A percentile compares a stretch with the other conserved stretches of the same genome.
phyloP scores from a whole-genome alignment of 1,284 basidiomycete genomes.

The Fomes fomentarius region DNA sequence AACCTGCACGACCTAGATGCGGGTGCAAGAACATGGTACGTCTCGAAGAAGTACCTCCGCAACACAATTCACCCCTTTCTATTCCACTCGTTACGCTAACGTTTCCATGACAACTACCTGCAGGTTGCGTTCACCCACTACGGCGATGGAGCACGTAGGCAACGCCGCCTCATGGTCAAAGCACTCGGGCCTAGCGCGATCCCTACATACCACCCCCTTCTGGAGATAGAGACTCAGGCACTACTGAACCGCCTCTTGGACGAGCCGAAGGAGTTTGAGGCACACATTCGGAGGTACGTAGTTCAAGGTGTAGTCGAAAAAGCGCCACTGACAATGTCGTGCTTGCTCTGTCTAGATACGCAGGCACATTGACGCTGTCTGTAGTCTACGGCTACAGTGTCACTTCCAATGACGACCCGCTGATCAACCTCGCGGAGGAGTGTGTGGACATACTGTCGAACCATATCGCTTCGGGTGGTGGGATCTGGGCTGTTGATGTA shows the following conservation, averaged over 20 bases:
- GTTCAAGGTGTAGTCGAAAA: no score
- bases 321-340: no score
- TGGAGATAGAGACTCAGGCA: conserved; percentile 48
- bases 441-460: conserved; percentile 57
- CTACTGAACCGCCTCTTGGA: conserved; percentile 34
- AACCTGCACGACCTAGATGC: conserved; percentile 40
- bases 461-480: conserved; percentile 61
- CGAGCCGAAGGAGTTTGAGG: conserved; percentile 33
- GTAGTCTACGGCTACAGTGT: conserved; percentile 68
- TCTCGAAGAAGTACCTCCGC: no score
- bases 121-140: conserved; percentile 73
- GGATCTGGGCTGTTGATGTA: conserved; percentile 71
- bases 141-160: conserved; percentile 61
- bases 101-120: no score
- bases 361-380: conserved; percentile 60
- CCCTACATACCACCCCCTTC: conserved; percentile 57
- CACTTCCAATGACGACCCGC: conserved; percentile 52
- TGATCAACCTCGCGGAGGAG: conserved; percentile 61
- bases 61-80: no score
- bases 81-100: no score
- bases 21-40: conserved; percentile 70
- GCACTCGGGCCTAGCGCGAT: conserved; percentile 58
- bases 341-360: conserved; percentile 41
- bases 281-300: conserved; percentile 31
- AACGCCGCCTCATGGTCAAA: conserved; percentile 63